Base-by-base conservation (phyloP, 192 early-diverging fungal species). In the Irineochytrium annulatum region DNA sequence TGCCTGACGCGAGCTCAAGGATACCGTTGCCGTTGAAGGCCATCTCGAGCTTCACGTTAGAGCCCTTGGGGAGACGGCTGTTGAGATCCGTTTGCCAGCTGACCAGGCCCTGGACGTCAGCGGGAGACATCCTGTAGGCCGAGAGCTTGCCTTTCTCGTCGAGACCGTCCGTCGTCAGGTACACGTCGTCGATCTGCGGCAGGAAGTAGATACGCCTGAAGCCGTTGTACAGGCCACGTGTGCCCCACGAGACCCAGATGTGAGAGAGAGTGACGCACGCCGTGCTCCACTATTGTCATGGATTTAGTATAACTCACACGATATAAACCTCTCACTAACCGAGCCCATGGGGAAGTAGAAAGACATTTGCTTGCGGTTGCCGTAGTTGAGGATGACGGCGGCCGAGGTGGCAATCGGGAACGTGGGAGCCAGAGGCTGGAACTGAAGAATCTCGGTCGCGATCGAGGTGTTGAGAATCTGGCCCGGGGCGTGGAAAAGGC, bases 131-230 rank as follows among this genome's bases (percentile, higher is more conserved):
- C 44, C 75, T 66, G 56, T 64, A 77, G 11, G 3, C 26, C 45
- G 53, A 16, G n/a, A 52, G 24, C 45, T 43, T 52, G 13, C 46
- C 46, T 13, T 54, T 60, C 31, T 60, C 59, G 46, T 60, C 41
- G 6, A 16, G 6, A 3, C 59, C 59, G 3, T 52, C 43, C 8
- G 59, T 60, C 14, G 48, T 55, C 46, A 60, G 44, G 45, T 55
- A 60, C 16, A 60, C 4, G 53, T 77, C 72, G 29, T 75, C 69
- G 45, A 60, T 31, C 26, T 60, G 59, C 5, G 59, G 33, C 8
- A 70, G 65, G 22, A 78, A 52, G 56, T 78, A 78, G 11, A 77
- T 62, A n/a, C 76, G 66, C 13, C 75, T 72, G 71, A 74, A 62
- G 20, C 75, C 75, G 17, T 65, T 51, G 65, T 75, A 77, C 43